Percentiles rank a stretch among this genome's conserved stretches.
These are phyloP conservation scores for Periglandula ipomoeae DNA, from an alignment of 2,329 filamentous ascomycete genomes.

Conservation along the genomic window DNA sequence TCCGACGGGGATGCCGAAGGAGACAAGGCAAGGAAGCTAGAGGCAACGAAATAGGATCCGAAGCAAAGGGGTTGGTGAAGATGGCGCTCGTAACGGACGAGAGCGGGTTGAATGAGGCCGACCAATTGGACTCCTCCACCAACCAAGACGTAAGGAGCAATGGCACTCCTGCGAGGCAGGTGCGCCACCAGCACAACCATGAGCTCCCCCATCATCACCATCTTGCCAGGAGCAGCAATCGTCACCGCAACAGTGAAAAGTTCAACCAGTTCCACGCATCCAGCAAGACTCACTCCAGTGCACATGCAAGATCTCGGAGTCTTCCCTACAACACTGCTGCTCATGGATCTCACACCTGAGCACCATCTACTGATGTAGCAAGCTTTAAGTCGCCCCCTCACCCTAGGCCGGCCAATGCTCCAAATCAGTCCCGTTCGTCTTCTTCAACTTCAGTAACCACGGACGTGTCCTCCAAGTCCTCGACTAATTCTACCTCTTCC, in stretches of 20 bases:
- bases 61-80: background rate
- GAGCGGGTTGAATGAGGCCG: background rate
- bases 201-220: background rate
- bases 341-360: background rate
- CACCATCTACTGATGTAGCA: background rate
- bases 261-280: background rate
- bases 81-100: background rate
- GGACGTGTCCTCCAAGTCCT: background rate
- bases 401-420: background rate
- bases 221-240: background rate
- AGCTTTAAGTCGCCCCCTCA: background rate
- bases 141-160: slow-evolving; percentile 1
- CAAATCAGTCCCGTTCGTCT: background rate
- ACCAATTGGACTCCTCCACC: background rate
- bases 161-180: background rate
- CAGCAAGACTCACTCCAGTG: background rate
- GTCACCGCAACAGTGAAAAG: background rate
- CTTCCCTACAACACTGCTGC: background rate
- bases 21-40: background rate
- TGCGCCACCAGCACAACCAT: background rate
- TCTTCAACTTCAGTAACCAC: background rate
- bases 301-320: background rate
- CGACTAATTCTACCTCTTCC: background rate
- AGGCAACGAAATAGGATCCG: background rate
- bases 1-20: background rate